Evolutionary conservation across 108 stramenopile species (phyloP), one percentile per base, ranked within the genome.

Genomic region (Schizochytrium sp.): DNA sequence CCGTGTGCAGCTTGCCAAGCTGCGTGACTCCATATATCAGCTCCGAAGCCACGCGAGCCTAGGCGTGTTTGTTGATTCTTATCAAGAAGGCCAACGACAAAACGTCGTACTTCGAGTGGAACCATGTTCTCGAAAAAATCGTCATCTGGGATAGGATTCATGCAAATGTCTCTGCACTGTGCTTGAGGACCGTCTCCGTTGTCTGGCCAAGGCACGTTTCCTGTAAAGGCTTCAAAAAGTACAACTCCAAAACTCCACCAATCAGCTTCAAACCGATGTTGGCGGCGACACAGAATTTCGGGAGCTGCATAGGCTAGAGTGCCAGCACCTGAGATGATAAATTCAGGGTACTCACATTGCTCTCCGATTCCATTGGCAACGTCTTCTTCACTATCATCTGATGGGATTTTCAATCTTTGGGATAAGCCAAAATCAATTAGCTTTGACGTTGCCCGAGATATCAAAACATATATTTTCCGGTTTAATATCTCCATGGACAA

Each of bases 401-500:
- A n/a, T 60, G 59, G 19, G 28, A 60, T n/a, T 60, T 60, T 17
- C 19, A 60, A 17, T 1, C 17, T n/a, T 2, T 60, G 59, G 59
- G 59, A 60, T 60, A 60, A n/a, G 17, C 59, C 59, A 60, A 60
- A 60, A n/a, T 60, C 59, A n/a, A 60, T 60, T 17, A 60, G 17
- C 28, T 60, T 60, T 60, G 1, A 1, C 59, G 28, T 60, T 17
- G 1, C 59, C 59, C 28, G 59, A 60, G 28, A 1, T n/a, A n/a
- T 60, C 59, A 60, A 60, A 60, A n/a, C 59, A 60, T n/a, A 60
- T 60, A n/a, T 60, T 60, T 60, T 60, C 59, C 2, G 59, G 59
- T n/a, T 60, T 60, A n/a, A 60, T 60, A n/a, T 60, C 59, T 0
- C 59, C 59, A 60, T 60, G 59, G 28, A 60, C 28, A 60, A n/a